Conservation (phyloP, 306 rosid species). For the Lagenaria siceraria region DNA sequence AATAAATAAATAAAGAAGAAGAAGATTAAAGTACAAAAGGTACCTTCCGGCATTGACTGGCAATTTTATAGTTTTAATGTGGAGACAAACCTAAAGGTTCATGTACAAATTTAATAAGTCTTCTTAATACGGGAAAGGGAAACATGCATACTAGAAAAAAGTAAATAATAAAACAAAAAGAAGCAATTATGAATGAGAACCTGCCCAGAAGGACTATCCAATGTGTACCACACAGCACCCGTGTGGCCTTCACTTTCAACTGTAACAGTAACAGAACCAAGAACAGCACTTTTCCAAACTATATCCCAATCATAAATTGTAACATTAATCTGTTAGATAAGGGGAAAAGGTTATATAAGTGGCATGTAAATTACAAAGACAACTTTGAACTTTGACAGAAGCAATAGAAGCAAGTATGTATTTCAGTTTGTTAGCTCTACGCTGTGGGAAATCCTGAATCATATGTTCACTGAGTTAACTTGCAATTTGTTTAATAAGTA, state of each 20-base stretch:
- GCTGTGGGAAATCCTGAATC: neutral
- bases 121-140: slow-evolving; percentile 8
- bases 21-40: slow-evolving; percentile 8
- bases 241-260: slow-evolving; percentile 87
- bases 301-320: slow-evolving; percentile 99
- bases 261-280: slow-evolving; percentile 87
- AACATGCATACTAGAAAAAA: neutral
- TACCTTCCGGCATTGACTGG: slow-evolving; percentile 66
- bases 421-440: neutral
- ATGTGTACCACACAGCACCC: slow-evolving; percentile 76
- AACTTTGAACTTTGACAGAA: neutral
- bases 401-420: neutral
- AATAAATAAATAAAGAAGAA: neutral
- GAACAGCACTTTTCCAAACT: slow-evolving; percentile 94
- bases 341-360: slow-evolving; percentile 36
- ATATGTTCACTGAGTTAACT: neutral
- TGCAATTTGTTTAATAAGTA: neutral
- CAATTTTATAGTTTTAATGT: slow-evolving; percentile 51
- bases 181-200: slow-evolving; percentile 22
- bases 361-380: slow-evolving; percentile 2
- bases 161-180: neutral
- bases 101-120: slow-evolving; percentile 15
- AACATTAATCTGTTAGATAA: slow-evolving; percentile 64
- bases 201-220: slow-evolving; percentile 94
- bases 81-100: slow-evolving; percentile 79